These are phyloP conservation scores for Eucalyptus shirleyi DNA, from an alignment of 345 rosid species.

Conservation along the genomic window DNA sequence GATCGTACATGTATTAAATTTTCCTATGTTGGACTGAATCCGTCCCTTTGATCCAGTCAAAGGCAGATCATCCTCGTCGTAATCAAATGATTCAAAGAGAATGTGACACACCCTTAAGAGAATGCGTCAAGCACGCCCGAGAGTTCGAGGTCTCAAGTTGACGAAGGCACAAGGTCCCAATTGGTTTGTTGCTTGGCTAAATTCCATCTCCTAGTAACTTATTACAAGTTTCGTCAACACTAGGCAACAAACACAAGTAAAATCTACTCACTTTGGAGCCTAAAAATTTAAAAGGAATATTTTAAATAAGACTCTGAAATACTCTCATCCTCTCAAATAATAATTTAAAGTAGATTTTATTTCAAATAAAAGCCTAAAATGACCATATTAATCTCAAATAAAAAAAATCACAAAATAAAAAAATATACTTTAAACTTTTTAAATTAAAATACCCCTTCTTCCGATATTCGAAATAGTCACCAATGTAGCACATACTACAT, in stretches of 20 bases:
- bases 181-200: background rate
- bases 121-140: background rate
- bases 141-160: background rate
- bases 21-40: background rate
- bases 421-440: too few species aligned
- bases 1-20: background rate
- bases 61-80: background rate
- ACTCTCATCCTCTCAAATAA: too few species aligned
- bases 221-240: background rate
- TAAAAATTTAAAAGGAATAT: background rate
- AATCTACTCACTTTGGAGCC: background rate
- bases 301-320: too few species aligned
- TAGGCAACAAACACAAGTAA: background rate
- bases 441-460: too few species aligned
- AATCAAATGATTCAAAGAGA: background rate
- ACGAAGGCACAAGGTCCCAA: background rate
- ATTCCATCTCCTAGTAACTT: background rate
- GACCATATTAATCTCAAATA: too few species aligned
- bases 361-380: rapidly evolving
- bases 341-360: rapidly evolving
- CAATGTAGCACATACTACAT: too few species aligned
- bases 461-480: rapidly evolving
- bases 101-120: background rate
- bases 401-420: too few species aligned
- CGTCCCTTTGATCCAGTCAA: background rate